Evolutionary conservation across 164 flowering plant species (phyloP), one percentile per base, ranked within the genome.

Genomic region (Umbellularia californica): DNA sequence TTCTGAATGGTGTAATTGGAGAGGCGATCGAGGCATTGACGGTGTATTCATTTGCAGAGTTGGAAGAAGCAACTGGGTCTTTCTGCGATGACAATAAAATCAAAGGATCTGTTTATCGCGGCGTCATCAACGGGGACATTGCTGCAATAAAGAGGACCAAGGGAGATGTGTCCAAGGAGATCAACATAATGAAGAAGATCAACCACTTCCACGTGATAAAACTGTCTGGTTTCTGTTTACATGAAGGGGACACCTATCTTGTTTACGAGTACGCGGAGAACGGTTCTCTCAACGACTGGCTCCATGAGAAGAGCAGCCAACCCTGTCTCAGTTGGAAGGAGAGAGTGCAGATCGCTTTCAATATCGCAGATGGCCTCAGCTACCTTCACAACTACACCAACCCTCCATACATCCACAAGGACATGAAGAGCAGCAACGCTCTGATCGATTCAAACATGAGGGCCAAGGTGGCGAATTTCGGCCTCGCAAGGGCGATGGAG

Each of bases 191-290:
- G 73, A 81, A 77, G 51, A 84, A 78, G 75, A 73, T 89, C 74
- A 92, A 88, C 72, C 97, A 93, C 62, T 82, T 82, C 82, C 92
- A 89, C 76, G 73, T 92, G 75, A 79, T 88, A n/a, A 72, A 75
- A 35, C 90, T 90, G 20, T 68, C 74, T 24, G 94, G 93, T 30
- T 65, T 76, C 33, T 87, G 93, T 52, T 67, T 80, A 30, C 73
- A 81, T 23, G 64, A 82, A 0, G 89, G 86, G 22, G 11, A 33
- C 14, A 80, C 65, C 52, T 88, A 82, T 76, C 86, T 90, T 19
- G 85, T 89, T 20, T 92, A 74, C 65, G 92, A 91, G 86, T 85
- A 72, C 67, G 77, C 82, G 85, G 78, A 82, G 47, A 88, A 87
- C 22, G 90, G 93, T 0, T 82, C 88, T 24, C 77, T 92, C 13